phyloP scores from a whole-genome alignment of 306 rosid genomes.

The Castanea mollissima region DNA sequence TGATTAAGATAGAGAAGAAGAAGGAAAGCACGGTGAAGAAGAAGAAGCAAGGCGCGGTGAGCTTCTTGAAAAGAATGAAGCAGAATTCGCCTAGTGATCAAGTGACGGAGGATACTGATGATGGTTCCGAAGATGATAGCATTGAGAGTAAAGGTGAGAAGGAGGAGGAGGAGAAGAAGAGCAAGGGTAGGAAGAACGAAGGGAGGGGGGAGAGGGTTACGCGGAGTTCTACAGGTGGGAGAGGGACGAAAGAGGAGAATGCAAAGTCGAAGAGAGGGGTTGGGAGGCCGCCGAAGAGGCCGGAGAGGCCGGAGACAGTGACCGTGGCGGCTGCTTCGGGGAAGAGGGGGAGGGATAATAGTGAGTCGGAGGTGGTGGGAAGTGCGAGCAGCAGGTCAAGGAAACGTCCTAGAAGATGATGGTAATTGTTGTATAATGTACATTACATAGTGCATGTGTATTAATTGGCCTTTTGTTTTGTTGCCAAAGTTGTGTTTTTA shows the following conservation, averaged over 20 bases:
- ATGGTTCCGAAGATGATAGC: slow-evolving; percentile 26
- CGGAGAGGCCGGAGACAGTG: slow-evolving; percentile 13
- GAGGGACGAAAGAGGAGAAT: slow-evolving; percentile 27
- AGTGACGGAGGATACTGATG: slow-evolving; percentile 11
- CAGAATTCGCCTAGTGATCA: slow-evolving; percentile 28
- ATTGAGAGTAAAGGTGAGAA: not conserved
- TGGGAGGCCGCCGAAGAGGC: slow-evolving; percentile 43
- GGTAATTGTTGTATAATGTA: slow-evolving; percentile 27
- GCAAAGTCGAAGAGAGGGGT: slow-evolving; percentile 34
- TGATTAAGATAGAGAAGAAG: slow-evolving; percentile 23
- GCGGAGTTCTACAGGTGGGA: slow-evolving; percentile 4
- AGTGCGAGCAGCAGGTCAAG: slow-evolving; percentile 31
- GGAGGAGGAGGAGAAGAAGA: not conserved
- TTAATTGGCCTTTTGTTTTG: not conserved
- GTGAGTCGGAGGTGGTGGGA: slow-evolving; percentile 23
- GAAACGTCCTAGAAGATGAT: slow-evolving; percentile 48
- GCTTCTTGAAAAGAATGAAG: slow-evolving; percentile 50
- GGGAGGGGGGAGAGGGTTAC: slow-evolving; percentile 21
- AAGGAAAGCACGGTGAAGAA: slow-evolving; percentile 30
- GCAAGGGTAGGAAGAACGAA: slow-evolving; percentile 6
- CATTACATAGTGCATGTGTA: slow-evolving; percentile 18
- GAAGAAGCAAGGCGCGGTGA: slow-evolving; percentile 46
- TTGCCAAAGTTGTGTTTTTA: not conserved
- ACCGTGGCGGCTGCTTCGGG: not conserved
- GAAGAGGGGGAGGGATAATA: slow-evolving; percentile 25